A percentile compares a stretch with the other conserved stretches of the same genome.
phyloP scores from a whole-genome alignment of 441 rosid species.

The Metrosideros polymorpha region DNA sequence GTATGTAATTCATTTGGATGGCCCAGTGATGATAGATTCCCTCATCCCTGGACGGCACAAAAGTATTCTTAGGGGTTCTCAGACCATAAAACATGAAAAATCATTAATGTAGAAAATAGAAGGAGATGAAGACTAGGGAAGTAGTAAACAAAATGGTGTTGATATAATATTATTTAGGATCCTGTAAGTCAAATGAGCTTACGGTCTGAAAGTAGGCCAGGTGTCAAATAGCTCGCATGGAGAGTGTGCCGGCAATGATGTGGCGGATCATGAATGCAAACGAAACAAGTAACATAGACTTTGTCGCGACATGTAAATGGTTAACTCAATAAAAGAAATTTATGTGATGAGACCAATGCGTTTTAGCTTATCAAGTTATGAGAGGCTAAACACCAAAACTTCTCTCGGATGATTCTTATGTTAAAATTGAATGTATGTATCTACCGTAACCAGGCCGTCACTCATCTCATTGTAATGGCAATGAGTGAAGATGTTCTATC shows the following conservation, averaged over 20 bases:
- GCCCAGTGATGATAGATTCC: neutral
- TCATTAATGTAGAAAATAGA: neutral
- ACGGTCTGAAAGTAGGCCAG: neutral
- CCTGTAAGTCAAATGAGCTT: neutral
- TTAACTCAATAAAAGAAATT: neutral
- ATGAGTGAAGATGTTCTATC: neutral
- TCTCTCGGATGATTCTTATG: neutral
- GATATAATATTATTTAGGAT: neutral
- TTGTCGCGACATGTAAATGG: neutral
- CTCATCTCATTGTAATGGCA: neutral
- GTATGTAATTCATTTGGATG: neutral
- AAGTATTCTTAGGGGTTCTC: neutral
- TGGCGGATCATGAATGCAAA: neutral
- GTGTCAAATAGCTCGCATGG: neutral
- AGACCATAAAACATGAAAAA: neutral
- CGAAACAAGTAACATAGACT: neutral
- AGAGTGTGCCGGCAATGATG: neutral
- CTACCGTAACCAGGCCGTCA: neutral
- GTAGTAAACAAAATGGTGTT: neutral
- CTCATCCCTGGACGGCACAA: neutral
- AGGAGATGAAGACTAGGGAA: neutral
- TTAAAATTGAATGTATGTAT: neutral
- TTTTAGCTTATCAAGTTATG: neutral
- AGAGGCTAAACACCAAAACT: neutral
- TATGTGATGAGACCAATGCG: too few species aligned